phyloP scores from a whole-genome alignment of 228 moss, liverwort and hornwort genomes.

The Sphagnum fallax region DNA sequence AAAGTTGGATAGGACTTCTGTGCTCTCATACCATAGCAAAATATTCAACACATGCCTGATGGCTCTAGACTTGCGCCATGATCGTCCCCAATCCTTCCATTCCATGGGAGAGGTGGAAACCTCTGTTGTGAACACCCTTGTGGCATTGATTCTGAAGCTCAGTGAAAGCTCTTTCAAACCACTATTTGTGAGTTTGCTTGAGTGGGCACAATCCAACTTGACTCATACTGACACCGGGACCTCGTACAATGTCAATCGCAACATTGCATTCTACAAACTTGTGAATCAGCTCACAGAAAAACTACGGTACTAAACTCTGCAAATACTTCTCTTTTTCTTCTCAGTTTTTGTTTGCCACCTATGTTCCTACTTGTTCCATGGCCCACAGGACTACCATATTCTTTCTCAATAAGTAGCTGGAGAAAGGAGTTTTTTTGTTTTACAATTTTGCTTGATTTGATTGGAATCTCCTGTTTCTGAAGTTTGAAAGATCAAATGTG shows the following conservation, averaged over 20 bases:
- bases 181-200: slow-evolving; percentile 69
- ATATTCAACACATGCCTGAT: slow-evolving; percentile 73
- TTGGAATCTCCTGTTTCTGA: too few species aligned
- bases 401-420: too few species aligned
- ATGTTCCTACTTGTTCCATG: too few species aligned
- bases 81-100: slow-evolving; percentile 19
- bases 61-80: slow-evolving; percentile 74
- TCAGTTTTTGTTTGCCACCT: neutral
- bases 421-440: too few species aligned
- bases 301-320: slow-evolving; percentile 40
- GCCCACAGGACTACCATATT: too few species aligned
- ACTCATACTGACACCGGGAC: slow-evolving; percentile 13
- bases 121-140: slow-evolving; percentile 56
- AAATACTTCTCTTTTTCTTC: neutral
- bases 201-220: slow-evolving; percentile 67
- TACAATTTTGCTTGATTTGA: too few species aligned
- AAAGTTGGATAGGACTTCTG: slow-evolving; percentile 64
- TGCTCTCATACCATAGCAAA: slow-evolving; percentile 59
- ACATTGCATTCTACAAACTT: slow-evolving; percentile 77
- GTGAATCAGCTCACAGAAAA: slow-evolving; percentile 73
- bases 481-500: too few species aligned
- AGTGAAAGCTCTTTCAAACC: slow-evolving; percentile 92
- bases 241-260: slow-evolving; percentile 39
- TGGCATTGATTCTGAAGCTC: slow-evolving; percentile 72
- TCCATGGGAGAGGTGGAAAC: slow-evolving; percentile 63